A percentile compares a stretch with the other conserved stretches of the same genome.
Conservation (phyloP, 2,329 filamentous ascomycete genomes). For the Apiospora arundinis region DNA sequence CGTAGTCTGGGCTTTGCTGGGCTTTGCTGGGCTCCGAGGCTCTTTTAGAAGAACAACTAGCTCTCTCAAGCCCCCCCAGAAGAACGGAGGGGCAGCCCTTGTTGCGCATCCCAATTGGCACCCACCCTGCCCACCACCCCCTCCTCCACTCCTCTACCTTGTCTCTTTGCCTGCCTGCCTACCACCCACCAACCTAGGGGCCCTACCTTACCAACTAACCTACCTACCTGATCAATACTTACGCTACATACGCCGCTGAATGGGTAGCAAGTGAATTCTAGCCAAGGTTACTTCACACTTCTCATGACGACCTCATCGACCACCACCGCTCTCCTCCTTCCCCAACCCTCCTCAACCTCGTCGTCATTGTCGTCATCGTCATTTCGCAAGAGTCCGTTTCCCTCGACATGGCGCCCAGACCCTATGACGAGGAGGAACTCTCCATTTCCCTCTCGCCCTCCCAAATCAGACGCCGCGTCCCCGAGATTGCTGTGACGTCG, state of each 20-base stretch:
- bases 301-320: conserved; percentile 31
- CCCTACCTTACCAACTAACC: background rate
- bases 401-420: conserved; percentile 55
- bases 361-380: conserved; percentile 31
- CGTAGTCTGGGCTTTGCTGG: background rate
- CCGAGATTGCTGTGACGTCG: conserved; percentile 45
- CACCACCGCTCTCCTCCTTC: conserved; percentile 3
- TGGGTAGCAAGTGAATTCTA: conserved; percentile 2
- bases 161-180: background rate
- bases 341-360: conserved; percentile 21
- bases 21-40: background rate
- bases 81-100: conserved; percentile 11
- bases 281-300: conserved; percentile 1
- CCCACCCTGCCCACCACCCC: conserved; percentile 11
- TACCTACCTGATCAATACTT: background rate
- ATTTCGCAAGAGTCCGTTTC: conserved; percentile 25
- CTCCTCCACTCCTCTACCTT: conserved; percentile 4
- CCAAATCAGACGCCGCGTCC: conserved; percentile 61
- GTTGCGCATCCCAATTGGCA: conserved; percentile 18
- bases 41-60: conserved; percentile 4
- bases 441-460: conserved; percentile 76
- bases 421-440: conserved; percentile 82
- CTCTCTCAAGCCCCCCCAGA: conserved; percentile 1
- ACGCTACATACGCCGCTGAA: background rate
- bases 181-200: background rate